phyloP scores from a whole-genome alignment of 225 moss, liverwort and hornwort genomes.

The Pseudoscleropodium purum region DNA sequence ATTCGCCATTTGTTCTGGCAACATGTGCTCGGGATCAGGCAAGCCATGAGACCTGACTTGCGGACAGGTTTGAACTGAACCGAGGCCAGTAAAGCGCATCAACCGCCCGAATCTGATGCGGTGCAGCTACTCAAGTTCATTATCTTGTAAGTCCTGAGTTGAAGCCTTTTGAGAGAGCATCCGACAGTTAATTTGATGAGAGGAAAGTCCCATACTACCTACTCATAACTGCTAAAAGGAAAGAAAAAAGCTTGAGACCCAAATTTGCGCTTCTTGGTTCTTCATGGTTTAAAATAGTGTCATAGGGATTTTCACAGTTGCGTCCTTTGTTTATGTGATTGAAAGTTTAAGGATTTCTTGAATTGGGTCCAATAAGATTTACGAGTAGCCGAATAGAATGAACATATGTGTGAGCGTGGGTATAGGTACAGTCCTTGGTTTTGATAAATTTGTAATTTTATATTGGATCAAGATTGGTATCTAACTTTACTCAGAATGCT shows the following conservation, averaged over 20 bases:
- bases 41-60: not conserved
- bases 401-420: no score
- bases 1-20: not conserved
- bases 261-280: not conserved
- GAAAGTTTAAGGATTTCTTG: not conserved
- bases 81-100: not conserved
- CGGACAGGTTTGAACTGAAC: not conserved
- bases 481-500: no score
- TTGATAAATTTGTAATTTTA: no score
- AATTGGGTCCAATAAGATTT: no score
- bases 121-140: not conserved
- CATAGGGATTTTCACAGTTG: not conserved
- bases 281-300: not conserved
- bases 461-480: no score
- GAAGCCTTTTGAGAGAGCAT: not conserved
- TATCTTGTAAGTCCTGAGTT: not conserved
- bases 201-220: not conserved
- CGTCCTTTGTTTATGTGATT: not conserved
- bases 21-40: not conserved
- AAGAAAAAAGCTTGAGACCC: not conserved
- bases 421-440: no score
- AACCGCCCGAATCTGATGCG: not conserved
- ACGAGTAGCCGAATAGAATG: no score
- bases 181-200: no score
- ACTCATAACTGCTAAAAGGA: not conserved